A percentile compares a stretch with the other conserved stretches of the same genome.
These are phyloP conservation scores for Yarrowia phangngaensis DNA, from an alignment of 805 yeast genomes.

Conservation along the genomic window DNA sequence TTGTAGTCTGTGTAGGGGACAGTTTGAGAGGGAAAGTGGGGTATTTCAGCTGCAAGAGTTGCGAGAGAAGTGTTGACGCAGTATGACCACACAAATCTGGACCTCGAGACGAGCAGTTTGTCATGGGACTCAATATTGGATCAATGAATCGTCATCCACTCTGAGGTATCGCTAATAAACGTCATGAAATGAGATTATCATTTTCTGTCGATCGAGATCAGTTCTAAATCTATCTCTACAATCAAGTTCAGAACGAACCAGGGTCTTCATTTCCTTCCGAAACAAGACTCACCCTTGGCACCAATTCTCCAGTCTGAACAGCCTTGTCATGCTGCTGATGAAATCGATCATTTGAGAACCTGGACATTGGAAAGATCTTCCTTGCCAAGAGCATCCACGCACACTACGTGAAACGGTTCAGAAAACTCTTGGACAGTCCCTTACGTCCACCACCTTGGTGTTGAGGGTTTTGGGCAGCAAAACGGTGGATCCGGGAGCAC, in stretches of 20 bases:
- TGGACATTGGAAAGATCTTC: constrained; percentile 66
- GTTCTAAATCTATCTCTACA: constrained; percentile 74
- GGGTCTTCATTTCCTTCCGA: constrained; percentile 44
- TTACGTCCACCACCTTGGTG: constrained; percentile 98
- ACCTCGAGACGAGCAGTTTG: no score
- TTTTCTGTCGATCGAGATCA: constrained; percentile 52
- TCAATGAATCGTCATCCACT: no score
- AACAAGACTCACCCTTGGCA: constrained; percentile 81
- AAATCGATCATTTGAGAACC: constrained; percentile 55
- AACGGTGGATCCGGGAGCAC: constrained; percentile 81
- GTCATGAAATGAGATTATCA: no score
- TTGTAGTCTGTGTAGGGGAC: constrained; percentile 57
- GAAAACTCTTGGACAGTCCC: constrained; percentile 94
- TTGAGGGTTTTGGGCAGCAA: constrained; percentile 99
- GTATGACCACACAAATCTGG: no score
- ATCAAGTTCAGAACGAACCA: constrained; percentile 65
- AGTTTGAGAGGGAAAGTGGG: constrained; percentile 85
- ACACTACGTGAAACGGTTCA: constrained; percentile 93
- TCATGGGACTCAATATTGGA: no score
- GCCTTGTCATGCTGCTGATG: constrained; percentile 66
- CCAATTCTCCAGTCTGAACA: constrained; percentile 56
- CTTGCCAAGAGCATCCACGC: constrained; percentile 71
- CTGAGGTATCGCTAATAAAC: no score
- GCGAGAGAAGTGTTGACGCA: constrained; percentile 58
- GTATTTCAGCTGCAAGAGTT: constrained; percentile 70